Base-by-base conservation (phyloP, 345 rosid species). In the Dipteronia sinensis region DNA sequence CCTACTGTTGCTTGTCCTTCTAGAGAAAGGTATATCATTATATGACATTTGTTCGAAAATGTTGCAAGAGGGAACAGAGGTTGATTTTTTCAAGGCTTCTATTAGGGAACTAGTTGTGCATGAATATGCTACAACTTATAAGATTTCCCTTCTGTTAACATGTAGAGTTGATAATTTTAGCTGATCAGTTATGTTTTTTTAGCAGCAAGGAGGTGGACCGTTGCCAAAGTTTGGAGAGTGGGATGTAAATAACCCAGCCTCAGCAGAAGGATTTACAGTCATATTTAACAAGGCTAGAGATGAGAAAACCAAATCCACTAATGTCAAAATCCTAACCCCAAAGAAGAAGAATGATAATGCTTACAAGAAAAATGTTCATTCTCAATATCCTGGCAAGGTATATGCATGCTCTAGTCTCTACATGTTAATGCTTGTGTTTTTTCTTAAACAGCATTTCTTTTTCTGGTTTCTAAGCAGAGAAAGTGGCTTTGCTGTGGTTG, bases 141-240 rank as follows among this genome's bases (percentile, higher is more conserved):
- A n/a, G n/a, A n/a, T n/a, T n/a, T n/a, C n/a, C n/a, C n/a, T n/a
- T n/a, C 1, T 27, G 27, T 27, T 27, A 27, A 27, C 27, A 27
- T 27, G 27, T 27, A 27, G 27, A 27, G 27, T n/a, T n/a, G n/a
- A n/a, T n/a, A n/a, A n/a, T n/a, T n/a, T n/a, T n/a, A n/a, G n/a
- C n/a, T n/a, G n/a, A n/a, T n/a, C n/a, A n/a, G n/a, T n/a, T n/a
- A n/a, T 65, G 44, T 38, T 49, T 56, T 47, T 34, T 4, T 34
- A 34, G 38, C 38, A 64, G 74, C 53, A 67, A 66, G 42, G 69
- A 47, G 19, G n/a, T n/a, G n/a, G 66, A 65, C 19, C 75, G 75
- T 69, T 82, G 77, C 85, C 85, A 25, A 82, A 82, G 59, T 79
- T 82, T 13, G 85, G 85, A 44, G 85, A 79, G 64, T 79, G 85